Evolutionary conservation across 2,329 filamentous ascomycete genomes (phyloP).

Genomic region (Colletotrichum coccodes): DNA sequence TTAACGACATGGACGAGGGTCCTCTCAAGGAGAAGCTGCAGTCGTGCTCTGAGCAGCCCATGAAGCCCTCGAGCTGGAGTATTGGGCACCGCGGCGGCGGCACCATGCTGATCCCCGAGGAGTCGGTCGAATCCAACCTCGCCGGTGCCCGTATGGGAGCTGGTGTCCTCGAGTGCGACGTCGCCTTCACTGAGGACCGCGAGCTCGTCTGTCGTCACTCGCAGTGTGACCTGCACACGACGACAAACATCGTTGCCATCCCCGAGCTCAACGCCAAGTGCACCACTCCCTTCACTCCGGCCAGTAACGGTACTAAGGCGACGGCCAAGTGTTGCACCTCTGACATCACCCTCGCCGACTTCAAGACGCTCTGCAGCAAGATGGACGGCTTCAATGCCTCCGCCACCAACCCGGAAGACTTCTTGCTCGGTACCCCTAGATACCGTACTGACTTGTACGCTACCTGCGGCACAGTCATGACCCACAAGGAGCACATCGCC

Average conservation of each 20-base stretch:
- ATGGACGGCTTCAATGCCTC: conserved; percentile 73
- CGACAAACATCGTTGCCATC: conserved; percentile 72
- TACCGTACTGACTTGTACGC: conserved; percentile 75
- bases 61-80: conserved; percentile 64
- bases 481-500: conserved; percentile 70
- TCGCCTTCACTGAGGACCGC: conserved; percentile 72
- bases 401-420: conserved; percentile 67
- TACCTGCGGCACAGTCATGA: conserved; percentile 70
- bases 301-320: conserved; percentile 60
- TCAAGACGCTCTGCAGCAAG: conserved; percentile 74
- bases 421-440: conserved; percentile 65
- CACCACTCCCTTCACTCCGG: conserved; percentile 68
- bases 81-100: conserved; percentile 71
- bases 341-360: conserved; percentile 76
- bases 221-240: conserved; percentile 75
- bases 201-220: conserved; percentile 76
- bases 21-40: conserved; percentile 68
- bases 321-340: conserved; percentile 76
- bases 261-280: conserved; percentile 74
- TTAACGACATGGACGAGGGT: conserved; percentile 70
- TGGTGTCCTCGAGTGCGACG: conserved; percentile 75
- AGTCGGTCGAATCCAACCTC: conserved; percentile 67
- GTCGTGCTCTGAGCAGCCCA: conserved; percentile 63
- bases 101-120: conserved; percentile 72
- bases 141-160: conserved; percentile 75